A percentile compares a stretch with the other conserved stretches of the same genome.
phyloP scores from a whole-genome alignment of 495 filamentous ascomycete genomes.

The Platismatia glauca region DNA sequence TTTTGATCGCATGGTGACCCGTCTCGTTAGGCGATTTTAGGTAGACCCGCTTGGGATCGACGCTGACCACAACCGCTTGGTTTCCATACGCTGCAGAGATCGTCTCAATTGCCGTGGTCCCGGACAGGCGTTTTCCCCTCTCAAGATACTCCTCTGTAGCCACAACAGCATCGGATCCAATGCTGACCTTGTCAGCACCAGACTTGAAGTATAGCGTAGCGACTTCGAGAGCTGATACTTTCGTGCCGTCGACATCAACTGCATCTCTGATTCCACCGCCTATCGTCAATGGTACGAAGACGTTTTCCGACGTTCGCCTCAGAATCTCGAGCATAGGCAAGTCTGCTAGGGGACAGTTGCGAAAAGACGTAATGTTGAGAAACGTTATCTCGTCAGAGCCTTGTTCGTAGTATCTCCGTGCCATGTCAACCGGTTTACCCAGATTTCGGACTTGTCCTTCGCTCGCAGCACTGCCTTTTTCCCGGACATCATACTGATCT shows the following conservation, averaged over 20 bases:
- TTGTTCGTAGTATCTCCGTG: slow-evolving; percentile 87
- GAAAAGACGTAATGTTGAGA: slow-evolving; percentile 95
- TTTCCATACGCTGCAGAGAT: slow-evolving; percentile 92
- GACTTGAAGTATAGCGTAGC: slow-evolving; percentile 96
- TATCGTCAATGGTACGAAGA: slow-evolving; percentile 95
- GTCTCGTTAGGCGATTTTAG: slow-evolving; percentile 65
- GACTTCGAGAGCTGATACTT: slow-evolving; percentile 77
- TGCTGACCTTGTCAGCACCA: slow-evolving; percentile 97
- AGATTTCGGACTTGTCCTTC: slow-evolving; percentile 79
- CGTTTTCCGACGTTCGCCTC: slow-evolving; percentile 73
- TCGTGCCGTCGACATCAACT: slow-evolving; percentile 79
- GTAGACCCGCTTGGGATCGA: slow-evolving; percentile 88
- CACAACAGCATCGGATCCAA: slow-evolving; percentile 87
- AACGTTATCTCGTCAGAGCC: slow-evolving; percentile 96
- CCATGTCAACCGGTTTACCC: slow-evolving; percentile 94
- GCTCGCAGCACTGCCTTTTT: slow-evolving; percentile 53
- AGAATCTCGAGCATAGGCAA: slow-evolving; percentile 93
- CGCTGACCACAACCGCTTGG: slow-evolving; percentile 92
- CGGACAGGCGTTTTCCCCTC: slow-evolving; percentile 54
- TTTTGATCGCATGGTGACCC: slow-evolving; percentile 67
- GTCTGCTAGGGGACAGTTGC: slow-evolving; percentile 85
- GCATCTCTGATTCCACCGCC: slow-evolving; percentile 92
- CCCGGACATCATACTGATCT: slow-evolving; percentile 99
- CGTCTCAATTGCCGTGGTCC: slow-evolving; percentile 84
- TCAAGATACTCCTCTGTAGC: slow-evolving; percentile 85